These are phyloP conservation scores for Psilocybe sp. DNA, from an alignment of 768 basidiomycete species.

Conservation along the genomic window DNA sequence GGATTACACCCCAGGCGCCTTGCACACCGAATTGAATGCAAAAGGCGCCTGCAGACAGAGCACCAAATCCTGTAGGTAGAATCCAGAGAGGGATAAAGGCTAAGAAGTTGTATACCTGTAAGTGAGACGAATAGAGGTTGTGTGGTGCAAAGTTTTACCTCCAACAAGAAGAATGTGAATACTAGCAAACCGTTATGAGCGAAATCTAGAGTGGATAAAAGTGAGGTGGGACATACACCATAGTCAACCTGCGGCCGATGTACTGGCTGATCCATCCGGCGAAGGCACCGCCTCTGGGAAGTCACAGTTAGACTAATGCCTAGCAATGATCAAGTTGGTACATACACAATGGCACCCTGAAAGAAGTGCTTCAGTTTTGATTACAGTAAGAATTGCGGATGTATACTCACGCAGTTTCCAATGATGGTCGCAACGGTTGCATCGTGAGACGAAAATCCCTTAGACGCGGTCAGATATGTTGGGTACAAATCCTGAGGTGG, in stretches of 20 bases:
- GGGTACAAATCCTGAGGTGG: slow-evolving; percentile 66
- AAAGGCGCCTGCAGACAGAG: slow-evolving; percentile 81
- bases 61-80: slow-evolving; percentile 63
- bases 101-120: slow-evolving; percentile 6
- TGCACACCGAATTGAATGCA: slow-evolving; percentile 87
- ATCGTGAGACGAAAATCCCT: slow-evolving; percentile 53
- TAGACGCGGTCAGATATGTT: slow-evolving; percentile 64
- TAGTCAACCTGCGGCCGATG: slow-evolving; percentile 80
- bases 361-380: background rate
- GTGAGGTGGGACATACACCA: slow-evolving; percentile 41
- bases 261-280: slow-evolving; percentile 76
- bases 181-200: slow-evolving; percentile 23
- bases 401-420: slow-evolving; percentile 54
- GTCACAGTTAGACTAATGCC: background rate
- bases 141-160: slow-evolving; percentile 20
- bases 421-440: slow-evolving; percentile 81
- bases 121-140: background rate
- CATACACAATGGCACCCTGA: slow-evolving; percentile 38
- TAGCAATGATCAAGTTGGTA: background rate
- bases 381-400: background rate
- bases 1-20: slow-evolving; percentile 84
- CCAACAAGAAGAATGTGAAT: slow-evolving; percentile 56
- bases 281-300: slow-evolving; percentile 57
- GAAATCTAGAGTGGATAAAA: background rate
- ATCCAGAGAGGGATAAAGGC: slow-evolving; percentile 81